Evolutionary conservation across 768 basidiomycete genomes (phyloP).

Genomic region (Dentipellis sp.): DNA sequence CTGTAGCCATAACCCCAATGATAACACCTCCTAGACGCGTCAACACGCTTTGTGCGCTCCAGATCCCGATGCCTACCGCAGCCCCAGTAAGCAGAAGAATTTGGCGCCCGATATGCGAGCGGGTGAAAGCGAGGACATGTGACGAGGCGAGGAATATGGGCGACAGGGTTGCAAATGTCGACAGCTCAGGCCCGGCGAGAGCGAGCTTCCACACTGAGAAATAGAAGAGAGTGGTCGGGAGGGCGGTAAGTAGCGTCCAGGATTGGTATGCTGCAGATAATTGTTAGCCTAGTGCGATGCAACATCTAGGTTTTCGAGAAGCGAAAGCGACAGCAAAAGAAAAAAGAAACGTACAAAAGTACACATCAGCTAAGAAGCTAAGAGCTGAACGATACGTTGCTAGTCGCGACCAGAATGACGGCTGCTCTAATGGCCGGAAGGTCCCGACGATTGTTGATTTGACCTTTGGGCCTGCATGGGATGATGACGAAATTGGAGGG

Average conservation of each 20-base stretch:
- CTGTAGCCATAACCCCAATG: constrained; percentile 7
- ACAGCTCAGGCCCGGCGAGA: constrained; percentile 73
- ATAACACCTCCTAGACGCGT: constrained; percentile 8
- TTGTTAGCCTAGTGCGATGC: not conserved
- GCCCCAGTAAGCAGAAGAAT: constrained; percentile 4
- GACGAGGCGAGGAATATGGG: constrained; percentile 48
- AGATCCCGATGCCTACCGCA: constrained; percentile 8
- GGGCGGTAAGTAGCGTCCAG: constrained; percentile 76
- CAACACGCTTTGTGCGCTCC: constrained; percentile 13
- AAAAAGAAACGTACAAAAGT: constrained; percentile 44
- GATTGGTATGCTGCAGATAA: constrained; percentile 54
- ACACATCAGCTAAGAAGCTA: constrained; percentile 34
- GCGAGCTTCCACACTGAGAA: constrained; percentile 90
- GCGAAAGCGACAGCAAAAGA: not conserved
- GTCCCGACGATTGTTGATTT: too few species aligned
- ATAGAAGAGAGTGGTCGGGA: constrained; percentile 79
- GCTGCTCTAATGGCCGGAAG: too few species aligned
- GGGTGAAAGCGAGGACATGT: constrained; percentile 25
- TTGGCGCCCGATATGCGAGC: constrained; percentile 4
- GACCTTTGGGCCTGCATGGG: not conserved
- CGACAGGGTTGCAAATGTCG: constrained; percentile 62
- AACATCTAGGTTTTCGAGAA: too few species aligned
- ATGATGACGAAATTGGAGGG: not conserved
- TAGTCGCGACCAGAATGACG: not conserved
- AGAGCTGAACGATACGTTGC: not conserved